Base-by-base conservation (phyloP, 1,139 yeast species). In the Geotrichum phurueaensis region DNA sequence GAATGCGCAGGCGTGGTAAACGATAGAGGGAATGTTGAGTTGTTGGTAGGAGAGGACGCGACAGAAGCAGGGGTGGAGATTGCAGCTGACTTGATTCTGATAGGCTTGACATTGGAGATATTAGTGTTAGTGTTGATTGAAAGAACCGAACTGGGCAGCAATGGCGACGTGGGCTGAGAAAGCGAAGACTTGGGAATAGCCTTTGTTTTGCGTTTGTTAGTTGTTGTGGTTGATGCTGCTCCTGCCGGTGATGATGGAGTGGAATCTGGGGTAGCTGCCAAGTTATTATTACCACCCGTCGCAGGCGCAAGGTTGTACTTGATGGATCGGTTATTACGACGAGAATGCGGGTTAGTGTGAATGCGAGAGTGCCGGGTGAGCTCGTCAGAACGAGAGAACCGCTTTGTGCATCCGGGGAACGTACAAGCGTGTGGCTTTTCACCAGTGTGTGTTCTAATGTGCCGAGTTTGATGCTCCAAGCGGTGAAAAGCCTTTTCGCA, bases 401-500 rank as follows among this genome's bases (percentile, higher is more conserved):
- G 82, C 74, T 92, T 92, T 62, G 82, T 78, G 74, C 98, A 92
- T 1, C 96, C 96, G 0, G 96, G 96, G 68, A 83, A 90, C 7
- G 87, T 81, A 73, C 98, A 92, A 54, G 84, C 84, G 70, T 91
- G 97, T 25, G 97, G 97, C 71, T 90, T 89, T 71, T 91, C 97
- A 45, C 98, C 98, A 0, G 98, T 92, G 71, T 92, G 98, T 6
- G 97, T 92, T 64, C 97, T 79, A 59, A 92, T 88, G 71, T 92
- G 98, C 68, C 98, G 83, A 20, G 97, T 91, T 72, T 90, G 96
- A 74, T 92, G 98, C 73, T 92, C 98, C 56, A 91, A 77, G 57
- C 98, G 80, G 71, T 90, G 96, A 72, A 92, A 92, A 1, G 96
- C 96, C 76, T 92, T 89, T 60, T 86, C 87, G 75, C 98, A 92